These are phyloP conservation scores for Juncus effusus DNA, from an alignment of 176 grass and related monocot species.

Conservation along the genomic window DNA sequence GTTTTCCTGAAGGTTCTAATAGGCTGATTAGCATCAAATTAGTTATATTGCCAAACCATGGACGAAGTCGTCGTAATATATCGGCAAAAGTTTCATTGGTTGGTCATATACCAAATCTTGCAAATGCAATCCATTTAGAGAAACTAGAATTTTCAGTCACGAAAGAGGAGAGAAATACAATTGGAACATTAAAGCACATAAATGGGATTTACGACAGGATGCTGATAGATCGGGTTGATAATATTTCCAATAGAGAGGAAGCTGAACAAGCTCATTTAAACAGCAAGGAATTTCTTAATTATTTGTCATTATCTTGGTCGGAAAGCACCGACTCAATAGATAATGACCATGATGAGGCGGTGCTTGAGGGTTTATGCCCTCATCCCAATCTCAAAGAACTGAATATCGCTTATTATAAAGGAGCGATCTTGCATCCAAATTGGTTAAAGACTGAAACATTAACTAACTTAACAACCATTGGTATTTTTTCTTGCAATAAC, in stretches of 20 bases:
- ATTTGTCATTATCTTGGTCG: neutral
- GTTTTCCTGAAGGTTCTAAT: neutral
- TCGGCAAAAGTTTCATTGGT: constrained; percentile 9
- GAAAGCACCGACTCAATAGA: too few relatives aligned
- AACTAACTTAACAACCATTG: neutral
- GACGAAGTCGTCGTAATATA: too few relatives aligned
- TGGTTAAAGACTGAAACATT: neutral
- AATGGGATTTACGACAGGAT: neutral
- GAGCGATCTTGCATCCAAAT: neutral
- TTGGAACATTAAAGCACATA: constrained; percentile 6
- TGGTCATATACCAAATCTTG: constrained; percentile 14
- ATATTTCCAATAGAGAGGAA: neutral
- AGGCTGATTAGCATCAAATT: constrained; percentile 4
- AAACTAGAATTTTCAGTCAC: neutral
- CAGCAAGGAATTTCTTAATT: constrained; percentile 2
- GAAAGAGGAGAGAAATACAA: neutral
- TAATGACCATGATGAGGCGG: neutral
- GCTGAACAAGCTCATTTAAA: constrained; percentile 12
- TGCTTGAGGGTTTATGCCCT: constrained; percentile 26
- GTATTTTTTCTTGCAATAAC: neutral
- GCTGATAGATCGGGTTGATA: neutral
- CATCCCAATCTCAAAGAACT: constrained; percentile 22
- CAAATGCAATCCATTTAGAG: neutral
- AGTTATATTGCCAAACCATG: neutral
- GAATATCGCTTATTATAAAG: neutral